Percentiles rank a stretch among this genome's conserved stretches.
Conservation (phyloP, 1,284 basidiomycete species). For the Rhodotorula sp. region DNA sequence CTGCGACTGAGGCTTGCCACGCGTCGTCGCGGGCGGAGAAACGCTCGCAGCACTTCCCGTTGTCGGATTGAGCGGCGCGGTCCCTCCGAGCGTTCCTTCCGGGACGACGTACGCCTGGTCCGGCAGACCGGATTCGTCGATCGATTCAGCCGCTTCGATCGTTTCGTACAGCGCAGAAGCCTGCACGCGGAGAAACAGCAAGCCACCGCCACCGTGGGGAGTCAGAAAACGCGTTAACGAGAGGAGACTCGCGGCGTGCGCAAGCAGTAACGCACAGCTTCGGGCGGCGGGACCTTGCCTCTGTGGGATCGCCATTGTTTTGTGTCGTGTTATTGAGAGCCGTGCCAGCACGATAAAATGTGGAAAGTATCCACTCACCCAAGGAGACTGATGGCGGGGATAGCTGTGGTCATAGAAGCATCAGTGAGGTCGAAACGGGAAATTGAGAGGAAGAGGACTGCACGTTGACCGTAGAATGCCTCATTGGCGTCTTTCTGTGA, state of each 20-base stretch:
- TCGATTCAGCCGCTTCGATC: slow-evolving; percentile 61
- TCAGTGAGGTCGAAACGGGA: too few relatives aligned
- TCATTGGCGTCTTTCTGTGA: slow-evolving; percentile 48
- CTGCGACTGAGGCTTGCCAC: neutral
- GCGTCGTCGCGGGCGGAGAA: neutral
- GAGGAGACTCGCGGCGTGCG: neutral
- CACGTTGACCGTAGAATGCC: slow-evolving; percentile 83
- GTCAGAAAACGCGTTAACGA: too few relatives aligned
- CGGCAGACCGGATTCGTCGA: slow-evolving; percentile 39
- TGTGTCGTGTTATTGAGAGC: too few relatives aligned
- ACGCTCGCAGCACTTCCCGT: neutral
- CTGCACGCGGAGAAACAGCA: neutral
- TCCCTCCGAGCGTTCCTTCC: slow-evolving; percentile 24
- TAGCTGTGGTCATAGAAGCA: slow-evolving; percentile 48
- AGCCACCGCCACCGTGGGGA: neutral
- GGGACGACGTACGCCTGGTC: slow-evolving; percentile 36
- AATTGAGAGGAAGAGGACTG: too few relatives aligned
- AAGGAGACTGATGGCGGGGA: slow-evolving; percentile 86
- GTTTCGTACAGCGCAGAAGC: slow-evolving; percentile 91
- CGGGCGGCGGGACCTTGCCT: slow-evolving; percentile 91
- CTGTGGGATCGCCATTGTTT: too few relatives aligned
- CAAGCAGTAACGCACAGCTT: slow-evolving; percentile 56
- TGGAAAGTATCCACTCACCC: too few relatives aligned
- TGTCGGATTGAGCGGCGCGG: slow-evolving; percentile 5
- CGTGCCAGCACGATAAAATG: too few relatives aligned